A percentile compares a stretch with the other conserved stretches of the same genome.
phyloP scores from a whole-genome alignment of 2,329 filamentous ascomycete genomes.

The Ascocoryne sarcoides region DNA sequence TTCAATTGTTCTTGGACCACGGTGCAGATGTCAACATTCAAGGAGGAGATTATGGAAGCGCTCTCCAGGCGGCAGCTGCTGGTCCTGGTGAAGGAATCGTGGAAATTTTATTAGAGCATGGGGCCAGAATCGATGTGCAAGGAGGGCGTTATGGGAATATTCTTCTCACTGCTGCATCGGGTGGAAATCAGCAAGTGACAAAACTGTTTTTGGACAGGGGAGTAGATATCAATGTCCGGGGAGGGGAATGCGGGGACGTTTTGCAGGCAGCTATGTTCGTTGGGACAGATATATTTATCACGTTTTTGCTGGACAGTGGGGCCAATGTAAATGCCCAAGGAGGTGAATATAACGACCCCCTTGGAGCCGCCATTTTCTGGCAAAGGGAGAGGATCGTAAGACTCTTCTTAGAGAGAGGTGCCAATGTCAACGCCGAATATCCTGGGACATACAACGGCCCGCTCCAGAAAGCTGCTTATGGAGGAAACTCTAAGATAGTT shows the following conservation, averaged over 20 bases:
- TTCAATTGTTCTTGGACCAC: neutral
- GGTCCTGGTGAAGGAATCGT: neutral
- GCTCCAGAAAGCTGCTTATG: constrained; percentile 3
- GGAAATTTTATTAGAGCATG: constrained; percentile 9
- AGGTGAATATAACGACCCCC: constrained; percentile 5
- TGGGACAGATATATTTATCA: neutral
- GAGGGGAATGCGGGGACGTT: constrained; percentile 6
- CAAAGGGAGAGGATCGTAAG: constrained; percentile 5
- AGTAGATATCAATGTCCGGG: constrained; percentile 9
- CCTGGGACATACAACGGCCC: neutral
- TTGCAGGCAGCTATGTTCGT: constrained; percentile 7
- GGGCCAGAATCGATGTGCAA: neutral
- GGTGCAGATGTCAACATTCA: constrained; percentile 3
- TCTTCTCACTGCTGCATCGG: constrained; percentile 3
- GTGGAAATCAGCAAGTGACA: constrained; percentile 1
- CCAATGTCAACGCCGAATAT: constrained; percentile 6
- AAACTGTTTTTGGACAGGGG: constrained; percentile 5
- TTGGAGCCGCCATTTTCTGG: constrained; percentile 10
- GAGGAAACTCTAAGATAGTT: constrained; percentile 1
- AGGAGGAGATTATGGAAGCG: constrained; percentile 8
- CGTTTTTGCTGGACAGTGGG: constrained; percentile 6
- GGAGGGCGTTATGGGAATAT: neutral
- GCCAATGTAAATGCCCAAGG: constrained; percentile 10
- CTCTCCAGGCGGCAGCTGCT: constrained; percentile 9
- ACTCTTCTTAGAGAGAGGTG: constrained; percentile 11